Conservation (phyloP, 371 early-diverging fungal genomes). For the Zychaea mexicana region DNA sequence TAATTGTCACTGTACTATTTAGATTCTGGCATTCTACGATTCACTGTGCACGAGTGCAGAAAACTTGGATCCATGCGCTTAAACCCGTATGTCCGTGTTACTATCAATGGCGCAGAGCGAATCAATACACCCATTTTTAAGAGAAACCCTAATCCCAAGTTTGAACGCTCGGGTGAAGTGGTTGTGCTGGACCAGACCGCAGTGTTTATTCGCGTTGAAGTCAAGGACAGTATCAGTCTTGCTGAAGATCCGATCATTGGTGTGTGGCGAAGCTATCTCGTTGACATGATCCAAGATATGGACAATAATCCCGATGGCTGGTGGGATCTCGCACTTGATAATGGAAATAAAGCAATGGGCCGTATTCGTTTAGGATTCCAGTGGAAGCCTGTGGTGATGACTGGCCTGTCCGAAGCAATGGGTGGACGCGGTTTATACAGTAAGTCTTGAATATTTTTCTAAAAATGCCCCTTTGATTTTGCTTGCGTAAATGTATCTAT, state of each 20-base stretch:
- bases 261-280: conserved; percentile 30
- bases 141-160: conserved; percentile 48
- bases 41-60: conserved; percentile 53
- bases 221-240: conserved; percentile 45
- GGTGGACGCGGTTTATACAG: conserved; percentile 44
- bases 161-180: conserved; percentile 50
- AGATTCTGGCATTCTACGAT: conserved; percentile 58
- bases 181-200: conserved; percentile 50
- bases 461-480: too few species aligned
- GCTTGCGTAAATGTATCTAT: neutral
- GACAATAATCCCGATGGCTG: conserved; percentile 34
- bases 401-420: conserved; percentile 37
- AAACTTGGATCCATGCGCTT: conserved; percentile 36
- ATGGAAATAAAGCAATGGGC: conserved; percentile 31
- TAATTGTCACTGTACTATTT: too few species aligned
- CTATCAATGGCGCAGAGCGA: conserved; percentile 49
- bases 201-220: conserved; percentile 35
- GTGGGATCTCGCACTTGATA: conserved; percentile 38
- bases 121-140: conserved; percentile 43
- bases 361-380: conserved; percentile 48
- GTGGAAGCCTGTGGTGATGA: conserved; percentile 64
- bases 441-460: conserved; percentile 10
- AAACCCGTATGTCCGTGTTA: conserved; percentile 49
- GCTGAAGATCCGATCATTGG: conserved; percentile 37
- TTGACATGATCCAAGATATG: conserved; percentile 38